Percentiles rank a stretch among this genome's conserved stretches.
Evolutionary conservation across 768 basidiomycete species (phyloP).

Genomic region (Cantharellus cinnabarinus): DNA sequence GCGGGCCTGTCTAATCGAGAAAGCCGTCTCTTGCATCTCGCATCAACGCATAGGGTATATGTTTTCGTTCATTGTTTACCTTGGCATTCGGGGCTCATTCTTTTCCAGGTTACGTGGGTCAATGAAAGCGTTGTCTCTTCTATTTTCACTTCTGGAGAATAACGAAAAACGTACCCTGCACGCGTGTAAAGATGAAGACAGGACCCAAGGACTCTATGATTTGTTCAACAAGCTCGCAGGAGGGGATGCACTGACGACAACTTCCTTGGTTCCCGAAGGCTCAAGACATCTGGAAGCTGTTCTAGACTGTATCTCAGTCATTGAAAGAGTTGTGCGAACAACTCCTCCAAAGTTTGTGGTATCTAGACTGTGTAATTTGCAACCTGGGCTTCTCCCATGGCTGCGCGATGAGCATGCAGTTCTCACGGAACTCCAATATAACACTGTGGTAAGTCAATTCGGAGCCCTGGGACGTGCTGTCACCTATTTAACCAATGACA

Average conservation of each 20-base stretch:
- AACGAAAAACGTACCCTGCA: too few relatives aligned
- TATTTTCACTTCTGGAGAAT: too few relatives aligned
- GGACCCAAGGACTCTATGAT: too few relatives aligned
- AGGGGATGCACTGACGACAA: too few relatives aligned
- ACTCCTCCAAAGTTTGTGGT: neutral
- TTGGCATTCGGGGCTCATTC: neutral
- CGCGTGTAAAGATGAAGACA: too few relatives aligned
- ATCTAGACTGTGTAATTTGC: neutral
- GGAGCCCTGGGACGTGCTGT: neutral
- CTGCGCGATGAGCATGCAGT: constrained; percentile 1
- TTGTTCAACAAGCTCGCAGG: too few relatives aligned
- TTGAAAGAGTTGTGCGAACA: neutral
- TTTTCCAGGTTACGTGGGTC: too few relatives aligned
- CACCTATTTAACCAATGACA: neutral
- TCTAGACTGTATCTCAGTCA: too few relatives aligned
- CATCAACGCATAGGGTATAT: neutral
- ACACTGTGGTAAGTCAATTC: constrained; percentile 1
- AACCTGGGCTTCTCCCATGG: constrained; percentile 4
- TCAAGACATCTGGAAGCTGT: too few relatives aligned
- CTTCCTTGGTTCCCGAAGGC: too few relatives aligned
- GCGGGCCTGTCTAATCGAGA: neutral
- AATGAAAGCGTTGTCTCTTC: too few relatives aligned
- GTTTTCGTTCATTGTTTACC: neutral
- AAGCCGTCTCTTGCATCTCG: neutral
- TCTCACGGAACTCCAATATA: constrained; percentile 1